A percentile compares a stretch with the other conserved stretches of the same genome.
Evolutionary conservation across 805 yeast genomes (phyloP).

Genomic region (Wickerhamomyces rabaulensis): DNA sequence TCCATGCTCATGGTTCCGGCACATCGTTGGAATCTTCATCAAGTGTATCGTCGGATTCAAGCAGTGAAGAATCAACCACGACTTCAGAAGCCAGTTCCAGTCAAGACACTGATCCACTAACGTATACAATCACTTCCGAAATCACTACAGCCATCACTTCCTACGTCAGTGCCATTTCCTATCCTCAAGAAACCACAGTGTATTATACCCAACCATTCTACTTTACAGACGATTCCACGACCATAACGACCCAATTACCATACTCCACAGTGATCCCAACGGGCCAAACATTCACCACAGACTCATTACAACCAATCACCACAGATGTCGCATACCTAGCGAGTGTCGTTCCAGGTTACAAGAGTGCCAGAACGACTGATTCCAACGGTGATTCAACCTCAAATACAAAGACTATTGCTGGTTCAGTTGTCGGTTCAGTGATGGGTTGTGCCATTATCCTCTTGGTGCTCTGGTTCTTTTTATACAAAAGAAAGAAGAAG

Average conservation of each 20-base stretch:
- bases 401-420: constrained; percentile 18
- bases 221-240: constrained; percentile 15
- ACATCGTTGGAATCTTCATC: background rate
- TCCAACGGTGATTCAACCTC: background rate
- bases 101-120: background rate
- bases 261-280: constrained; percentile 8
- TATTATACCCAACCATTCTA: constrained; percentile 16
- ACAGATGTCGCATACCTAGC: constrained; percentile 17
- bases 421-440: constrained; percentile 24
- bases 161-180: constrained; percentile 1
- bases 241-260: constrained; percentile 17
- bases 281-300: background rate
- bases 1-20: background rate
- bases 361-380: background rate
- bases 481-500: constrained; percentile 8
- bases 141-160: background rate
- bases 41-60: too few species aligned
- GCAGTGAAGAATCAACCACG: background rate
- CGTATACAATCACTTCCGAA: background rate
- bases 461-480: constrained; percentile 11
- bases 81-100: background rate
- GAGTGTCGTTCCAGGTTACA: constrained; percentile 8
- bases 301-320: constrained; percentile 9
- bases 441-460: constrained; percentile 14
- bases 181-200: constrained; percentile 9